Percentiles rank a stretch among this genome's conserved stretches.
phyloP scores from a whole-genome alignment of 805 yeast species.

The Wickerhamiella musiphila region DNA sequence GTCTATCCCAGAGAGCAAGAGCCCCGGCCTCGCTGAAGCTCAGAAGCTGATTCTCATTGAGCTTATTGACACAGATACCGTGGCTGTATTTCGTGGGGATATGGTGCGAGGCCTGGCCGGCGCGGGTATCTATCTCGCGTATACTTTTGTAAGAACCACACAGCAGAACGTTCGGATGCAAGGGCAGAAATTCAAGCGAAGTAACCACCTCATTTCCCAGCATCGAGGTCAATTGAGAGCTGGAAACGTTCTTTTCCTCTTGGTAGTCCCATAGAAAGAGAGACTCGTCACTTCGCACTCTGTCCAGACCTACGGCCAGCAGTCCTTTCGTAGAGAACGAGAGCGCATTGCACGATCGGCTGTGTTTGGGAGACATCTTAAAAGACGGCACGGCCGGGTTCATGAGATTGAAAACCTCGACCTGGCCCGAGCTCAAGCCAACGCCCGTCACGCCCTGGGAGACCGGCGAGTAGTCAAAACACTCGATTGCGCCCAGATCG shows the following conservation, averaged over 20 bases:
- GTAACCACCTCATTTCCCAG: constrained; percentile 60
- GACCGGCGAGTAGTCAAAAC: constrained; percentile 31
- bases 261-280: constrained; percentile 64
- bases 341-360: constrained; percentile 58
- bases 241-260: neutral
- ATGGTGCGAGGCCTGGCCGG: constrained; percentile 40
- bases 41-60: constrained; percentile 47
- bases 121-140: constrained; percentile 48
- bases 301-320: constrained; percentile 64
- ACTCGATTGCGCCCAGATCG: constrained; percentile 25
- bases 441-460: constrained; percentile 31
- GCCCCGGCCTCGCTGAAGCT: constrained; percentile 75
- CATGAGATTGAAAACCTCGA: constrained; percentile 44
- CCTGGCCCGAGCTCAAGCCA: constrained; percentile 57
- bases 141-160: constrained; percentile 64
- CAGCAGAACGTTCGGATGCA: constrained; percentile 34
- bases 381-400: constrained; percentile 23
- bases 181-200: constrained; percentile 49
- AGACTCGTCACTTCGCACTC: constrained; percentile 58
- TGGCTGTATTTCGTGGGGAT: constrained; percentile 57
- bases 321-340: constrained; percentile 49
- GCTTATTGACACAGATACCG: constrained; percentile 53
- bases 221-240: constrained; percentile 25
- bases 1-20: constrained; percentile 40
- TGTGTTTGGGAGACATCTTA: constrained; percentile 40